Base-by-base conservation (phyloP, 2,329 filamentous ascomycete genomes). In the Penicillium olsonii region DNA sequence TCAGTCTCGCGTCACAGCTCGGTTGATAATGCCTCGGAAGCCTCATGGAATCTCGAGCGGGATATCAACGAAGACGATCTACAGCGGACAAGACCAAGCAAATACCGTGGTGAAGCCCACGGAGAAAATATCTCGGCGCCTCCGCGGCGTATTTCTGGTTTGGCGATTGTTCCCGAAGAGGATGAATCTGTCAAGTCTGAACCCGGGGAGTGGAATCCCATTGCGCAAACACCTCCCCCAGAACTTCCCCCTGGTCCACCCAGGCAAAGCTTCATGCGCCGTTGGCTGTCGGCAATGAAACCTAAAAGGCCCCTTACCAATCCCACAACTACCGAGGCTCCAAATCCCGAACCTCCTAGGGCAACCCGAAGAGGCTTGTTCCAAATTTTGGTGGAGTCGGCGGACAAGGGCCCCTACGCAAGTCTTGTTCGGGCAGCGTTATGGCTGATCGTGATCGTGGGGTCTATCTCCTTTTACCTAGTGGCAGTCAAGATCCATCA, bases 1-100 rank as follows among this genome's bases (percentile, higher is more conserved):
- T 49, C 56, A 26, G 43, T 59, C 42, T 48, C 47, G 29, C 61
- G 55, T 15, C 46, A 60, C 37, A 61, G 55, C 46, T 65, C 54
- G 2, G 44, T 67, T 9, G 69, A 70, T 42, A 68, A 68, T 37
- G 61, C 65, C 11, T 72, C 69, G 1, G 57, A 63, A 10, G 50
- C 66, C 2, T 72, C 69, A 2, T 72, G 63, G 57, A 58, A 54
- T 15, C 45, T 72, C 12, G 69, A 72, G 29, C 66, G 69, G 15
- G 63, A 69, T 37, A 59, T 72, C 35, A 64, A 72, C 26, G 61
- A 67, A 10, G 68, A 71, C 48, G 54, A 68, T 20, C 39, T 72
- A 9, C 66, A 67, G 55, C 62, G 69, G 31, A 68, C 65, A n/a
- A 59, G 63, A 22, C 60, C 64, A 17, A 57, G 57, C 40, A 56